These are phyloP conservation scores for Zasmidium angulare DNA, from an alignment of 2,329 filamentous ascomycete genomes.

Conservation along the genomic window DNA sequence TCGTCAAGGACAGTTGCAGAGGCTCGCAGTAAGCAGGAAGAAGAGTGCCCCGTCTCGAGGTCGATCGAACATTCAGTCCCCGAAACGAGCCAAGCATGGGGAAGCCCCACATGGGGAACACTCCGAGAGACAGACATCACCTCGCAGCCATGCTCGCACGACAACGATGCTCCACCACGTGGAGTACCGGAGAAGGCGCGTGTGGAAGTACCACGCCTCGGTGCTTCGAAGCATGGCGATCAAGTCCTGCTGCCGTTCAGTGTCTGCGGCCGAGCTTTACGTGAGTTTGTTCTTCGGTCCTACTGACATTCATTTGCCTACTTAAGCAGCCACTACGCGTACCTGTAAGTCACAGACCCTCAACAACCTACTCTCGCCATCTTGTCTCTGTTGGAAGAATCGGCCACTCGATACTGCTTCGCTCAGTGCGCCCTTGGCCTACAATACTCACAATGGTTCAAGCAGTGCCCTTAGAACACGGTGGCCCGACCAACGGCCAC, in stretches of 20 bases:
- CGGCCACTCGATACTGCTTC: too few species aligned
- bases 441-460: slow-evolving; percentile 25
- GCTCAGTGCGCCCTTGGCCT: not conserved
- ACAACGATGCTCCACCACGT: not conserved
- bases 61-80: not conserved
- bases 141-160: not conserved
- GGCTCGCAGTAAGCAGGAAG: not conserved
- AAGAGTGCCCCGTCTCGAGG: not conserved
- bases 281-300: not conserved
- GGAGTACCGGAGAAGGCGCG: not conserved
- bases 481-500: slow-evolving; percentile 19
- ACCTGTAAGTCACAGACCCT: not conserved
- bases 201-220: not conserved
- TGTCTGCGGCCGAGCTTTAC: not conserved
- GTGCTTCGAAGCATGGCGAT: not conserved
- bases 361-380: not conserved
- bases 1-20: not conserved
- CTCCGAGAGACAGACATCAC: not conserved
- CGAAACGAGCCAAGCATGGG: slow-evolving; percentile 1
- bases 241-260: not conserved
- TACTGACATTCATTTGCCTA: not conserved
- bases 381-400: too few species aligned
- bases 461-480: slow-evolving; percentile 24
- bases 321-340: not conserved
- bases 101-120: not conserved